phyloP scores from a whole-genome alignment of 352 stramenopile genomes.

The Globisporangium iwayamae region DNA sequence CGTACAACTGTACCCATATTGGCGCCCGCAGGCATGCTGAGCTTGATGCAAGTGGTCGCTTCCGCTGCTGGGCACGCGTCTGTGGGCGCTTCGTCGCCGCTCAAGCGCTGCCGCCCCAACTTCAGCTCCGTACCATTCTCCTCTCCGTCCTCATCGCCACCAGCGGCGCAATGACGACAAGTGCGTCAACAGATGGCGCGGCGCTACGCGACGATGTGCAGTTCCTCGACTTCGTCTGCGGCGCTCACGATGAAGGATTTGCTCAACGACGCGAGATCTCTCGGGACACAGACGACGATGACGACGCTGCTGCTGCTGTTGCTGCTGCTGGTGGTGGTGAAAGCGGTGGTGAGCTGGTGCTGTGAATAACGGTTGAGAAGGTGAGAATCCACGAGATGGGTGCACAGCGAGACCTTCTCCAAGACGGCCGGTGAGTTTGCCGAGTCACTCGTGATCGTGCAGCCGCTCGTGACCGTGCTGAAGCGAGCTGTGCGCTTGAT shows the following conservation, averaged over 20 bases:
- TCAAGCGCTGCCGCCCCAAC: constrained; percentile 37
- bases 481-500: too few species aligned
- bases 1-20: too few species aligned
- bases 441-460: too few species aligned
- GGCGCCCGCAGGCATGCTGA: too few species aligned
- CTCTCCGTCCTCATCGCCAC: constrained; percentile 19
- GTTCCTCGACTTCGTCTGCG: neutral
- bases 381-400: constrained; percentile 10
- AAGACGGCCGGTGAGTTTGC: too few species aligned
- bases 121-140: neutral
- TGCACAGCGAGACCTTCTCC: neutral
- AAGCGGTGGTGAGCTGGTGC: neutral
- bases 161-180: constrained; percentile 14
- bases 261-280: constrained; percentile 11
- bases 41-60: neutral
- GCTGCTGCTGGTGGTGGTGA: neutral
- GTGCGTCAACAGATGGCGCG: neutral
- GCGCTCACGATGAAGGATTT: constrained; percentile 15
- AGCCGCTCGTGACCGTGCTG: too few species aligned
- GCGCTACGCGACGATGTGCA: constrained; percentile 4
- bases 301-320: neutral
- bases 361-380: constrained; percentile 14
- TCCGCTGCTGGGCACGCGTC: neutral
- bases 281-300: neutral
- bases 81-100: constrained; percentile 11